Evolutionary conservation across 1,284 basidiomycete species (phyloP), one percentile per base, ranked within the genome.

Genomic region (Ustilago xerochloae): DNA sequence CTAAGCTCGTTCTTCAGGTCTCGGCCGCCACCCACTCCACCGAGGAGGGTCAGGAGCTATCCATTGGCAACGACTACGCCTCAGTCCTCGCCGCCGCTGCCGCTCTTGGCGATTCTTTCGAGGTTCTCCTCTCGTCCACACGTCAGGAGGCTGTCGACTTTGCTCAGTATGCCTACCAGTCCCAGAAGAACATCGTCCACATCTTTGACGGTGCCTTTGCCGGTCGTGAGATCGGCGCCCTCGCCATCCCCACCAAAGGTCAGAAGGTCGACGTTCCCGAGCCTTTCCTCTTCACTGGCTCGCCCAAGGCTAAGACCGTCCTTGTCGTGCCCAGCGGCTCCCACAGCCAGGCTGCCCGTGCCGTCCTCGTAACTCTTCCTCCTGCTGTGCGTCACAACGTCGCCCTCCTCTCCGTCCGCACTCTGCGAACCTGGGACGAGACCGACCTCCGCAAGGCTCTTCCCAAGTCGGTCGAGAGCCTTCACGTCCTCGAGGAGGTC

Each of bases 191-290:
- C 45, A 67, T 83, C 29, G 72, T 81, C 32, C 82, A 84, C 73
- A 66, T 84, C 68, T 84, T 84, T 52, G 82, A 84, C 54, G 82
- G 81, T 32, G 81, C 81, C 50, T 83, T 71, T 41, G 66, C 77
- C 24, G 82, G 69, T 49, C 68, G 75, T 28, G 78, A 84, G 60
- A 57, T 82, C 12, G 79, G 81, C 52, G 39, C 58, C 30, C 68
- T 81, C 33, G 62, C 63, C 41, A 63, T 81, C 39, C 78, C 81
- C 12, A 56, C 64, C 56, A 62, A 66, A 46, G 61, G 63, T 85
- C 77, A 78, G 13, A 45, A 64, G 47, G 55, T 65, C 48, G 94
- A 94, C 80, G 90, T 46, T 93, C 68, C 95, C 80, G 66, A 66
- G 48, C 77, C 77, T 49, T 82, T 83, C 58, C 55, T 69, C 57